Percentiles rank a stretch among this genome's conserved stretches.
These are phyloP conservation scores for Wickerhamiella nectarea DNA, from an alignment of 805 yeast species.

Conservation along the genomic window DNA sequence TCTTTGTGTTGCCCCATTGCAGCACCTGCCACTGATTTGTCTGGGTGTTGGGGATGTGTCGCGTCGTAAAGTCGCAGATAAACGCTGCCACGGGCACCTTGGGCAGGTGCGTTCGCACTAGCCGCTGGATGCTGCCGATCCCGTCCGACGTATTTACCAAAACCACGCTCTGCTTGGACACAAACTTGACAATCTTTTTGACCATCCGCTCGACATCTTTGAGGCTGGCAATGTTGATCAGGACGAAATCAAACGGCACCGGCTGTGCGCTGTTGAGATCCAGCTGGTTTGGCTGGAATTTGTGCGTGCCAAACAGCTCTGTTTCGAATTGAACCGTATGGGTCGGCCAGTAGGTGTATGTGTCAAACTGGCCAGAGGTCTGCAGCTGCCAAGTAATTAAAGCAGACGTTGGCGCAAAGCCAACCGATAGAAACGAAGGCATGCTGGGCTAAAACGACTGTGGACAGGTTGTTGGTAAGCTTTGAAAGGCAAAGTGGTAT, in stretches of 20 bases:
- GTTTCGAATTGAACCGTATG: slow-evolving; percentile 14
- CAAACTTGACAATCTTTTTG: slow-evolving; percentile 16
- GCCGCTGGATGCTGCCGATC: slow-evolving; percentile 18
- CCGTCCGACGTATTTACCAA: slow-evolving; percentile 21
- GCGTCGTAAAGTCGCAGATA: slow-evolving; percentile 19
- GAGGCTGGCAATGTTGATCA: slow-evolving; percentile 18
- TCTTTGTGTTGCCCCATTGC: slow-evolving; percentile 7
- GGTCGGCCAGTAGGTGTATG: slow-evolving; percentile 21
- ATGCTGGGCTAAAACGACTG: background rate
- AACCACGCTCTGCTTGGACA: slow-evolving; percentile 16
- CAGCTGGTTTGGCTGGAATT: slow-evolving; percentile 14
- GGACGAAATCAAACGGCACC: slow-evolving; percentile 12
- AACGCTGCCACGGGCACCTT: slow-evolving; percentile 15
- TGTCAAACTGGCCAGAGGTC: slow-evolving; percentile 12
- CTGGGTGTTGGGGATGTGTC: slow-evolving; percentile 4
- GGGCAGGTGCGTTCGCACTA: slow-evolving; percentile 16
- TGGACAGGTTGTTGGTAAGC: background rate
- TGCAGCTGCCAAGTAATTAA: slow-evolving; percentile 20
- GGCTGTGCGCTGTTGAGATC: slow-evolving; percentile 11
- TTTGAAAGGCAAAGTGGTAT: background rate
- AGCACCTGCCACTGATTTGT: slow-evolving; percentile 9
- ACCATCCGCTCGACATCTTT: slow-evolving; percentile 22
- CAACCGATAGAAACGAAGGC: slow-evolving; percentile 16
- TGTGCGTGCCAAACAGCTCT: slow-evolving; percentile 15
- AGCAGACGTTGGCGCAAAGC: slow-evolving; percentile 21